phyloP scores from a whole-genome alignment of 2,329 filamentous ascomycete genomes.

The Fusarium secorum region DNA sequence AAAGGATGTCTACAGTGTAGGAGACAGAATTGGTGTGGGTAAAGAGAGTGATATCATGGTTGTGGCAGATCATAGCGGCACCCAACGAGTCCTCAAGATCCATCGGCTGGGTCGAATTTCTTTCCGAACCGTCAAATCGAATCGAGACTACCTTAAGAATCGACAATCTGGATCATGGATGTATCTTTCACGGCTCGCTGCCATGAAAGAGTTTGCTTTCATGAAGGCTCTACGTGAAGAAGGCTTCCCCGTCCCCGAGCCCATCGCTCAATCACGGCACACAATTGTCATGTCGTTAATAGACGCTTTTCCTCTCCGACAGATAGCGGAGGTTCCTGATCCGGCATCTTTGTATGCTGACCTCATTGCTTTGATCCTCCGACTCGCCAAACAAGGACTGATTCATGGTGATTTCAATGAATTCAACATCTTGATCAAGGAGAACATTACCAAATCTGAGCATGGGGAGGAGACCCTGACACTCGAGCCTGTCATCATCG shows the following conservation, averaged over 20 bases:
- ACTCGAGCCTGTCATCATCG: constrained; percentile 85
- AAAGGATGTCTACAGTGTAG: constrained; percentile 87
- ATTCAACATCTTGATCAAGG: constrained; percentile 96
- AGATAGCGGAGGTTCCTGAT: constrained; percentile 84
- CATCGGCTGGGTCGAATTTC: constrained; percentile 95
- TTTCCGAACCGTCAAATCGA: constrained; percentile 94
- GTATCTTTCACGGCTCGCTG: constrained; percentile 93
- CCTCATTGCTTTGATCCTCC: constrained; percentile 84
- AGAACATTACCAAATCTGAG: constrained; percentile 60
- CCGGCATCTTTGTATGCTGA: constrained; percentile 90
- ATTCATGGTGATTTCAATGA: constrained; percentile 99
- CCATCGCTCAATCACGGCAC: constrained; percentile 88
- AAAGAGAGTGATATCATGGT: constrained; percentile 98
- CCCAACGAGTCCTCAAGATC: constrained; percentile 89
- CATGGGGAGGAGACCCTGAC: constrained; percentile 54
- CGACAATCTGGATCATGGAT: constrained; percentile 88
- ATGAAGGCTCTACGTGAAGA: constrained; percentile 86
- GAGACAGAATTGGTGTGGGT: constrained; percentile 92
- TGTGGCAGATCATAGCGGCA: constrained; percentile 80
- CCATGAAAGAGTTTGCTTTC: constrained; percentile 93
- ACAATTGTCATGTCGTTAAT: constrained; percentile 96
- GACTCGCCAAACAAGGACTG: constrained; percentile 82
- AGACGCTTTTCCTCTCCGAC: constrained; percentile 89
- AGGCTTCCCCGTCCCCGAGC: constrained; percentile 88
- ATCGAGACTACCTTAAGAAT: constrained; percentile 92